Evolutionary conservation across 306 rosid species (phyloP).

Genomic region (Prunus mira): DNA sequence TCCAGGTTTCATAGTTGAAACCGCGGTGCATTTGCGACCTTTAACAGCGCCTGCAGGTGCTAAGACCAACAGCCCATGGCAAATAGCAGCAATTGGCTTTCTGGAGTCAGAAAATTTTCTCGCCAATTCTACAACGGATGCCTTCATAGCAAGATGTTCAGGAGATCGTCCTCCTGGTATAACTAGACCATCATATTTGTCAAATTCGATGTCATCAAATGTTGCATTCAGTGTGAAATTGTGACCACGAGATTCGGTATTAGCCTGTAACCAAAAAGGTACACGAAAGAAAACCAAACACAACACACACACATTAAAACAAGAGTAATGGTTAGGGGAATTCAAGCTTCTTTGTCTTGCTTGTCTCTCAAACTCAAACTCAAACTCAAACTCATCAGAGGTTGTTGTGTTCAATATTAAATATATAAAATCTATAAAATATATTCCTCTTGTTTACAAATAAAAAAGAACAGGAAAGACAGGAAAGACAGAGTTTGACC

Average conservation of each 20-base stretch:
- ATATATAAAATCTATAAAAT: too few relatives aligned
- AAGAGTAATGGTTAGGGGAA: too few relatives aligned
- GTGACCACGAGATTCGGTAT: conserved; percentile 69
- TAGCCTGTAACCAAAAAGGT: conserved; percentile 43
- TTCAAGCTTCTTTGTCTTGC: too few relatives aligned
- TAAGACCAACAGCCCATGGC: conserved; percentile 79
- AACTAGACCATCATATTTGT: conserved; percentile 68
- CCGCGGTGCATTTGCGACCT: conserved; percentile 69
- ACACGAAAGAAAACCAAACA: neutral
- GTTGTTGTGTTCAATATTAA: too few relatives aligned
- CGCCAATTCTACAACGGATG: conserved; percentile 49
- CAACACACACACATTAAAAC: too few relatives aligned
- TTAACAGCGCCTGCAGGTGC: conserved; percentile 70
- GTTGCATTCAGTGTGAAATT: conserved; percentile 78
- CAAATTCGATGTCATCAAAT: conserved; percentile 55
- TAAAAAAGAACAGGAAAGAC: too few relatives aligned
- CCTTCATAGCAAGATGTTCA: conserved; percentile 66
- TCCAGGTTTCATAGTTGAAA: conserved; percentile 47
- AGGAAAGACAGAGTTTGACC: too few relatives aligned
- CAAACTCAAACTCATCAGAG: too few relatives aligned
- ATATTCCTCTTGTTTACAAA: too few relatives aligned
- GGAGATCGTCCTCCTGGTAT: conserved; percentile 86
- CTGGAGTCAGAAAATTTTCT: conserved; percentile 41
- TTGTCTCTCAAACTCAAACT: too few relatives aligned
- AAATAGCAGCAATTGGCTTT: conserved; percentile 63